A percentile compares a stretch with the other conserved stretches of the same genome.
Evolutionary conservation across 371 early-diverging fungal genomes (phyloP).

Genomic region (Mucor velutinosus): DNA sequence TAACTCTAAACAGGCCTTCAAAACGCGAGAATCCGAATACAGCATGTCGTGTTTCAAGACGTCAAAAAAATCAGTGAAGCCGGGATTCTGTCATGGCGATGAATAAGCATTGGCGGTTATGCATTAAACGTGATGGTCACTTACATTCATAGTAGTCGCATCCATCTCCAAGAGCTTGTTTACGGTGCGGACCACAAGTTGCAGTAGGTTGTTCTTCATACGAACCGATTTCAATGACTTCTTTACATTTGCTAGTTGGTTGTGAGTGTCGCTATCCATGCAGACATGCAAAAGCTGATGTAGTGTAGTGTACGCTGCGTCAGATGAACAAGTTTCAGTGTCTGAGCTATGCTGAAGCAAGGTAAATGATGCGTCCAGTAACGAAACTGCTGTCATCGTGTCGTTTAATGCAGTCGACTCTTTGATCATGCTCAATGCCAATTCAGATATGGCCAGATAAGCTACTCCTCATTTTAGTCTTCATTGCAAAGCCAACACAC

Average conservation of each 20-base stretch:
- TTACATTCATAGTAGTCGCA: not conserved
- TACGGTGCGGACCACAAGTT: not conserved
- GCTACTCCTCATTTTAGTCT: not conserved
- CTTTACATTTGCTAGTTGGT: not conserved
- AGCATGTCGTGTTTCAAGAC: constrained; percentile 32
- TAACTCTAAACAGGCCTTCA: constrained; percentile 45
- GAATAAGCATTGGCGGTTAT: not conserved
- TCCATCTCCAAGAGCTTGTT: not conserved
- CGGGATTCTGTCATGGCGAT: not conserved
- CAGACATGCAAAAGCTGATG: not conserved
- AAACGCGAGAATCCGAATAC: constrained; percentile 49
- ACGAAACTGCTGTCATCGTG: not conserved
- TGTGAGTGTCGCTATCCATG: not conserved
- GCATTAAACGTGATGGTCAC: not conserved
- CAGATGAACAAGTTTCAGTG: not conserved
- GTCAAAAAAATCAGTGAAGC: constrained; percentile 26
- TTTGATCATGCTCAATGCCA: constrained; percentile 1
- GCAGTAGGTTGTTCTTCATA: constrained; percentile 4
- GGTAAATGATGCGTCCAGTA: not conserved
- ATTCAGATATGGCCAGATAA: not conserved
- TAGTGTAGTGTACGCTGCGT: not conserved
- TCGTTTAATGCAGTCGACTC: not conserved
- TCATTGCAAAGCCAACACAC: not conserved
- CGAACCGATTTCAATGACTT: not conserved
- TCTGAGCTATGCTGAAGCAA: not conserved